These are phyloP conservation scores for Cerrena zonata DNA, from an alignment of 1,284 basidiomycete species.

Conservation along the genomic window DNA sequence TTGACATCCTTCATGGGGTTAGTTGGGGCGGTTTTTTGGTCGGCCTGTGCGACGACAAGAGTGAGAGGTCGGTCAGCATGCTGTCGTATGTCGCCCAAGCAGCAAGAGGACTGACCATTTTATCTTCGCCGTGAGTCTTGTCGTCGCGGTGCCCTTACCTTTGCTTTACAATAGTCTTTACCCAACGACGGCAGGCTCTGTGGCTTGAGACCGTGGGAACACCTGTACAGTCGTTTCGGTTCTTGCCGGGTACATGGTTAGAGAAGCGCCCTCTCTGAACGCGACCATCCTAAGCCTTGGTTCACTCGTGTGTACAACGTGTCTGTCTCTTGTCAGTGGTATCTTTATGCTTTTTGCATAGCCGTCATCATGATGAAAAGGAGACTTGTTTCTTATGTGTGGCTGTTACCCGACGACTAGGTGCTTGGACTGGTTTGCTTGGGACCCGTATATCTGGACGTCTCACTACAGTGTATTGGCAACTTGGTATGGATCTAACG, in stretches of 20 bases:
- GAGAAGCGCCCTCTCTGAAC: background rate
- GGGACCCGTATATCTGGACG: no score
- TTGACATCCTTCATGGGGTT: conserved; percentile 95
- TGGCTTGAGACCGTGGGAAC: conserved; percentile 1
- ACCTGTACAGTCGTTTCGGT: background rate
- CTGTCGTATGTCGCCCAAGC: background rate
- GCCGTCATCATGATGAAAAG: no score
- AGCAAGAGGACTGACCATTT: conserved; percentile 14
- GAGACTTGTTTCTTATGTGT: no score
- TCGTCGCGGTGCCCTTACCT: conserved; percentile 13
- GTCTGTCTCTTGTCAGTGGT: no score
- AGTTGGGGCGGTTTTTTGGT: conserved; percentile 81
- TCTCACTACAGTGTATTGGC: no score
- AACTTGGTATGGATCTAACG: no score
- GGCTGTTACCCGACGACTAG: no score
- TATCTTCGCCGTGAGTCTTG: conserved; percentile 17
- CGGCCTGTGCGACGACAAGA: conserved; percentile 52
- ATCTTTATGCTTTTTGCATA: no score
- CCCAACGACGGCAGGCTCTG: background rate
- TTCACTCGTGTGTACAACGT: no score
- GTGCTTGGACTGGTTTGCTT: no score
- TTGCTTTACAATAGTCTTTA: background rate
- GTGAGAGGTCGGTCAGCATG: conserved; percentile 2
- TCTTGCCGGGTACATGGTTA: background rate
- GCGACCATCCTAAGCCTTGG: no score